A percentile compares a stretch with the other conserved stretches of the same genome.
Evolutionary conservation across 331 rosid genomes (phyloP).

Genomic region (Cucumis variabilis): DNA sequence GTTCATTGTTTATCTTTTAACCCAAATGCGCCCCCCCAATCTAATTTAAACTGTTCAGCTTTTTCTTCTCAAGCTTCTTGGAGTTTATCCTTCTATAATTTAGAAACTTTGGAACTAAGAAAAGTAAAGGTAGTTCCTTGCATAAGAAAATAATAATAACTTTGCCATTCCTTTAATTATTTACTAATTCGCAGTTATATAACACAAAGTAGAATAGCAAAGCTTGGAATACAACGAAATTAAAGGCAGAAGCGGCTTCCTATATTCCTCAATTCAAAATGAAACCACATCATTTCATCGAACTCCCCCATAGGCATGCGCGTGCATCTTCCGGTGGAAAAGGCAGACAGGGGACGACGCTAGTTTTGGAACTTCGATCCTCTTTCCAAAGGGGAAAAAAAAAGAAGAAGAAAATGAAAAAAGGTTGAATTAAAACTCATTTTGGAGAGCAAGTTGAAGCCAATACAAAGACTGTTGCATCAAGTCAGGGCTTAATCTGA

Average conservation of each 20-base stretch:
- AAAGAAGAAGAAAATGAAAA: no score
- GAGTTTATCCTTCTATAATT: no score
- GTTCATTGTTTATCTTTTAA: no score
- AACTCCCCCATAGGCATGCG: not conserved
- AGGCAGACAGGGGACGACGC: no score
- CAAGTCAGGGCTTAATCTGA: constrained; percentile 79
- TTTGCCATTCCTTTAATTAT: not conserved
- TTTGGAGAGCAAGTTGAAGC: constrained; percentile 29
- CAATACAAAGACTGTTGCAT: constrained; percentile 60
- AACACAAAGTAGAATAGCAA: not conserved
- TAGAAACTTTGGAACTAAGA: no score
- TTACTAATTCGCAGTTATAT: not conserved
- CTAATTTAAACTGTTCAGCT: no score
- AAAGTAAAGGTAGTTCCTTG: no score
- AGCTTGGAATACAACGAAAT: not conserved
- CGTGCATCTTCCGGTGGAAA: not conserved
- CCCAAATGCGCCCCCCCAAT: no score
- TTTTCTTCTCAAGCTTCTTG: no score
- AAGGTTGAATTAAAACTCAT: not conserved
- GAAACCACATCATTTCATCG: not conserved
- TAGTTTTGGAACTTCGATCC: no score
- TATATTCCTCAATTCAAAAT: not conserved
- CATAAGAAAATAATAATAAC: not conserved
- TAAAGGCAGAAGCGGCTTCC: not conserved
- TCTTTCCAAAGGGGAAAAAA: not conserved